Evolutionary conservation across 1,284 basidiomycete species (phyloP), one percentile per base, ranked within the genome.

Genomic region (Hemileia vastatrix): DNA sequence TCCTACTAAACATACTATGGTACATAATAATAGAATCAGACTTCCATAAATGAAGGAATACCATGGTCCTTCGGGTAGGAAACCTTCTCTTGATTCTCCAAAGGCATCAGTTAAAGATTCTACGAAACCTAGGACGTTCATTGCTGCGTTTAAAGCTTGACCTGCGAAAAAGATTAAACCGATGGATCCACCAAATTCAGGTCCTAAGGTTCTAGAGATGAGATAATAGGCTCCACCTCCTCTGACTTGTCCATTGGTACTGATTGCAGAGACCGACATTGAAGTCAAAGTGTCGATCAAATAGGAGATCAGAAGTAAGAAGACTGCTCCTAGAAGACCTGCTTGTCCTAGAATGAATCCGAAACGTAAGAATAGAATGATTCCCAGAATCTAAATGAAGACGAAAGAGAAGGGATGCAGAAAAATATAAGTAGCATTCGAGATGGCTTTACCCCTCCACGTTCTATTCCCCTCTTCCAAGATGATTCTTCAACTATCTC

Each of bases 181-280:
- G 47, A 74, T 74, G 45, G 71, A 71, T n/a, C 73, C 73, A 45
- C 73, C 73, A 49, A 74, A 75, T 45, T 75, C 73, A 19, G 73
- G 73, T 21, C 73, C 73, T 27, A 75, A 68, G 3, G 71, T 70
- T 45, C 73, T 70, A 18, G 73, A 75, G 48, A 74, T 74, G 53
- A 75, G 70, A 43, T 75, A 75, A 65, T 74, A 75, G 31, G 72
- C 72, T 27, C 73, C 73, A 8, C 73, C 73, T 31, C 72, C 73
- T 47, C 73, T 65, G 52, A 75, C 73, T 57, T 74, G 72, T 8
- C 73, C 73, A 48, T 75, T 75, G 24, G 73, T 75, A 54, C 67
- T 70, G 60, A 75, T 75, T 19, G 73, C 73, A 21, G 68, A 72
- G 54, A 75, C 67, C 40, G 71, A 72, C 65, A 75, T 70, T 11